Percentiles rank a stretch among this genome's conserved stretches.
Conservation (phyloP, 148 eudicot genomes). For the Pharnaceum exiguum region DNA sequence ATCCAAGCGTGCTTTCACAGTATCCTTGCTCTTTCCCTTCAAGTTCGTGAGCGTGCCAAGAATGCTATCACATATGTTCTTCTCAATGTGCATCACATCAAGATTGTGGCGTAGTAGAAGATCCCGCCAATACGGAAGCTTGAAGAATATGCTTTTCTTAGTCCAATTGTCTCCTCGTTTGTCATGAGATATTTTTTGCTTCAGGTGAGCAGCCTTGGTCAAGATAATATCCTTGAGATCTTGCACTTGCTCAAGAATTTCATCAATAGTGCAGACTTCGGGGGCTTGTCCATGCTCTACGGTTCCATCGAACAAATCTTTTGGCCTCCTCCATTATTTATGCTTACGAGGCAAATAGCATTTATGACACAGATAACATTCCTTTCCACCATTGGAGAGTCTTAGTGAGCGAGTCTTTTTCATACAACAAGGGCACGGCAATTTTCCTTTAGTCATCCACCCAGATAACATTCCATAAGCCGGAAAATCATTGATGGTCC, state of each 20-base stretch:
- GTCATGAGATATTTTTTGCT: background rate
- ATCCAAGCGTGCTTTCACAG: background rate
- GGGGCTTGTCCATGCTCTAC: background rate
- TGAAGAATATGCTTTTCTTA: background rate
- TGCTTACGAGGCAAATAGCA: background rate
- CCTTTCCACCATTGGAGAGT: background rate
- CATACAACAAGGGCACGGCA: conserved; percentile 5
- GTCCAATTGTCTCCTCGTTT: background rate
- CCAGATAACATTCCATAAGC: conserved; percentile 1
- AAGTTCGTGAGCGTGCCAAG: background rate
- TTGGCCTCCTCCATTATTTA: background rate
- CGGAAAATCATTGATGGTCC: conserved; percentile 4
- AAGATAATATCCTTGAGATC: conserved; percentile 3
- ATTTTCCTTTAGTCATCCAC: conserved; percentile 4
- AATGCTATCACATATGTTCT: conserved; percentile 3
- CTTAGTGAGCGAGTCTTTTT: background rate
- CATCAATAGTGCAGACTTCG: background rate
- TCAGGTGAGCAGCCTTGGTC: background rate
- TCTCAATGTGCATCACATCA: conserved; percentile 7
- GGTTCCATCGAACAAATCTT: background rate
- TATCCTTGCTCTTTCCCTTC: background rate
- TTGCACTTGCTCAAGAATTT: background rate
- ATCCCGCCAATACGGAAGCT: background rate
- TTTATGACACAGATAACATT: conserved; percentile 3
- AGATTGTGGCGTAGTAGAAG: background rate